Evolutionary conservation across 176 grass and related monocot genomes (phyloP).

Genomic region (Cymbopogon citratus): DNA sequence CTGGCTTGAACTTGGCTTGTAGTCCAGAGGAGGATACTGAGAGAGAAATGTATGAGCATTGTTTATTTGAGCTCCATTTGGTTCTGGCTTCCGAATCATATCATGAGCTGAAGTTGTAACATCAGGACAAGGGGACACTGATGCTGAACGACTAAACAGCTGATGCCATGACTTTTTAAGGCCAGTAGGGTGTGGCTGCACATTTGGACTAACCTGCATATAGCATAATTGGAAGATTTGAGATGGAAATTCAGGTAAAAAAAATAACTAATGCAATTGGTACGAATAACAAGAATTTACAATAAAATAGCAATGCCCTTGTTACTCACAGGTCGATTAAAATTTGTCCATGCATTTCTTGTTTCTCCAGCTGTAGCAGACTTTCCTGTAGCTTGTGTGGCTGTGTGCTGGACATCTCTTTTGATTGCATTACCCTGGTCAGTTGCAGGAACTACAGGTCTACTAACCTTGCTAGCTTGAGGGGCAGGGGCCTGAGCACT

Average conservation of each 20-base stretch:
- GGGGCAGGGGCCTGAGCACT: conserved; percentile 38
- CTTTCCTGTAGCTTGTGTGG: conserved; percentile 25
- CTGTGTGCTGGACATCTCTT: conserved; percentile 49
- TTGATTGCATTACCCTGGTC: conserved; percentile 54
- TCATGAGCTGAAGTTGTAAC: conserved; percentile 19
- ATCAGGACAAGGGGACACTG: conserved; percentile 64
- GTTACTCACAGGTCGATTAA: conserved; percentile 64
- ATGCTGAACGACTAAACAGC: conserved; percentile 59
- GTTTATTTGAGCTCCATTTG: conserved; percentile 34
- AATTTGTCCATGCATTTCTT: conserved; percentile 39
- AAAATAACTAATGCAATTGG: background rate
- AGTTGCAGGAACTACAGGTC: conserved; percentile 27
- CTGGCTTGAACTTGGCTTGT: conserved; percentile 32
- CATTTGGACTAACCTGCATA: conserved; percentile 64
- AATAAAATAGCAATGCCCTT: conserved; percentile 14
- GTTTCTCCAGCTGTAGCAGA: conserved; percentile 51
- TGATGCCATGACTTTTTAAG: conserved; percentile 87
- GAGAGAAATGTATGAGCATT: conserved; percentile 43
- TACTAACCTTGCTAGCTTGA: conserved; percentile 51
- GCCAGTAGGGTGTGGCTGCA: conserved; percentile 41
- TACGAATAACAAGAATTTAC: background rate
- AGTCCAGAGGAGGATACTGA: conserved; percentile 47
- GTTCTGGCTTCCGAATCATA: conserved; percentile 38
- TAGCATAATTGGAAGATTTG: conserved; percentile 27
- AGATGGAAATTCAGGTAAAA: conserved; percentile 16